A percentile compares a stretch with the other conserved stretches of the same genome.
Conservation (phyloP, 495 filamentous ascomycete species). For the Durotheca rogersii region DNA sequence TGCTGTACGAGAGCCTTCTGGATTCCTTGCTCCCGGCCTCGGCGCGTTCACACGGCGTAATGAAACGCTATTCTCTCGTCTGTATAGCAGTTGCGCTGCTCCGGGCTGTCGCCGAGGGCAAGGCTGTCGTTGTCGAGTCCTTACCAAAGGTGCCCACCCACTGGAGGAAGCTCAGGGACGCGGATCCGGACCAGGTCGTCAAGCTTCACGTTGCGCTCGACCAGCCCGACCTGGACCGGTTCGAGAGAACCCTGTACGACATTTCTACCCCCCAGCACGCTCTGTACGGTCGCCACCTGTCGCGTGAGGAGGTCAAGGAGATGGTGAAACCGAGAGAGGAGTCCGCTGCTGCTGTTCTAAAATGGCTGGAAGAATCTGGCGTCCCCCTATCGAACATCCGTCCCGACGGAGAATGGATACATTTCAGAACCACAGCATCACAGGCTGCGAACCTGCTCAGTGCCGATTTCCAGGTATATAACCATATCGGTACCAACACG, state of each 20-base stretch:
- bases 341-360: conserved; percentile 43
- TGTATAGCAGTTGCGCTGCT: conserved; percentile 27
- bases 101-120: conserved; percentile 20
- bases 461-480: conserved; percentile 56
- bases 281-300: conserved; percentile 65
- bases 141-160: conserved; percentile 45
- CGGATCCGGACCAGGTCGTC: conserved; percentile 41
- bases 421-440: conserved; percentile 50
- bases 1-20: no score
- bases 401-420: conserved; percentile 57
- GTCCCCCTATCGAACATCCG: conserved; percentile 46
- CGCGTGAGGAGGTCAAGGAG: conserved; percentile 53
- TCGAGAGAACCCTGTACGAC: conserved; percentile 62
- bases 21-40: neutral
- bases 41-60: conserved; percentile 1
- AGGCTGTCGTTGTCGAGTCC: conserved; percentile 49
- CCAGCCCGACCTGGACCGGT: conserved; percentile 52
- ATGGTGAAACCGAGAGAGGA: conserved; percentile 51
- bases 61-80: conserved; percentile 27
- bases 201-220: conserved; percentile 57
- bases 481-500: conserved; percentile 37
- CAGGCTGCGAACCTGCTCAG: conserved; percentile 56
- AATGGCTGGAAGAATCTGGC: conserved; percentile 52
- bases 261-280: conserved; percentile 62
- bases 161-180: conserved; percentile 47